Conservation (phyloP, 2,329 filamentous ascomycete genomes). For the Corniculantispora saksenae region DNA sequence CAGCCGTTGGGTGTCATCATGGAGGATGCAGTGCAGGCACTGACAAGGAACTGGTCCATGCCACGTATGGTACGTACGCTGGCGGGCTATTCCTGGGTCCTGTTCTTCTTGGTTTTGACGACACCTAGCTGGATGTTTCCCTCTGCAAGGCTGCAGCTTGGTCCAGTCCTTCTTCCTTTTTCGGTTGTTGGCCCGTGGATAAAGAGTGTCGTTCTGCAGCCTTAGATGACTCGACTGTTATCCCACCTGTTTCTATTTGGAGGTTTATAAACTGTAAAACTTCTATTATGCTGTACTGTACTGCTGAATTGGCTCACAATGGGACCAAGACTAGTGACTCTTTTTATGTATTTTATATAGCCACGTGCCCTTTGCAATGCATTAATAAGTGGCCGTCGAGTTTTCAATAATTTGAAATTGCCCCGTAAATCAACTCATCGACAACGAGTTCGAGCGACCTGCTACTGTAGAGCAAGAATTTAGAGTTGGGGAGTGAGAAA, state of each 20-base stretch:
- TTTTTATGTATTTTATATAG: not conserved
- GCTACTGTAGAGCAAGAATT: not conserved
- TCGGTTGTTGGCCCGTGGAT: not conserved
- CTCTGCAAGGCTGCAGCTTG: not conserved
- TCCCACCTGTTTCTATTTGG: no score
- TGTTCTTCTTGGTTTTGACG: not conserved
- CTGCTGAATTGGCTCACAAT: no score
- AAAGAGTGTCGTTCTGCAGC: no score
- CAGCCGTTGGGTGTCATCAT: conserved; percentile 19
- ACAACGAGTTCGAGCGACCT: not conserved
- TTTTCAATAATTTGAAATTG: not conserved
- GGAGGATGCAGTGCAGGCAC: conserved; percentile 19
- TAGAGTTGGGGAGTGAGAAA: not conserved
- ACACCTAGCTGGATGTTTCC: conserved; percentile 6
- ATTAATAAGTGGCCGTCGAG: no score
- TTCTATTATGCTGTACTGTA: no score
- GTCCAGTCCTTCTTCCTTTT: not conserved
- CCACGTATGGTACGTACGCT: not conserved
- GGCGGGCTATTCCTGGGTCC: conserved; percentile 13
- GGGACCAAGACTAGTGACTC: not conserved
- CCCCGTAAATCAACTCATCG: not conserved
- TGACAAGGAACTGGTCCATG: not conserved
- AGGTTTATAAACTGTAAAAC: no score
- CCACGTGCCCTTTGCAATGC: not conserved
- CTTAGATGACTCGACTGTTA: no score